These are phyloP conservation scores for Neurospora sp. DNA, from an alignment of 2,329 filamentous ascomycete genomes.

Conservation along the genomic window DNA sequence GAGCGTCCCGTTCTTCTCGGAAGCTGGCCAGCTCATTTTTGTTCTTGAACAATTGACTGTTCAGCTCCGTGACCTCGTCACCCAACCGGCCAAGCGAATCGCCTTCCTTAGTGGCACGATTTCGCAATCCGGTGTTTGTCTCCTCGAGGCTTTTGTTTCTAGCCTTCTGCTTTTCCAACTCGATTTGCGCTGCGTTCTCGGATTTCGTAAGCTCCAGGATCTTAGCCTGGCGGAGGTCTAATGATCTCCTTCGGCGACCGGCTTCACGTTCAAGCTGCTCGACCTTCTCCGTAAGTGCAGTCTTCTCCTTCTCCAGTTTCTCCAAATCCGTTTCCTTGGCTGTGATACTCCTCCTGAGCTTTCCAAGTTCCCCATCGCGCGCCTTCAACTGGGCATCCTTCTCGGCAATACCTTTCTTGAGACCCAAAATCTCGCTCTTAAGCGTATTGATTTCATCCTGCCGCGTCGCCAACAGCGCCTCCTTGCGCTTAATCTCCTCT, in stretches of 20 bases:
- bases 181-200: background rate
- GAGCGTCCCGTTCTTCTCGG: background rate
- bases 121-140: background rate
- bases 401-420: background rate
- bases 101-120: background rate
- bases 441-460: background rate
- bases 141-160: background rate
- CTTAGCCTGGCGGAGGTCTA: background rate
- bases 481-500: background rate
- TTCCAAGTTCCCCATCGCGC: background rate
- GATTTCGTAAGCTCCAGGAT: background rate
- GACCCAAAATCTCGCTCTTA: background rate
- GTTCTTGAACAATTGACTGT: too few species aligned
- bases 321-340: background rate
- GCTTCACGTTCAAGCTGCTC: background rate
- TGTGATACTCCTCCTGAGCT: background rate
- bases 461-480: background rate
- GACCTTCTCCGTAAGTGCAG: background rate
- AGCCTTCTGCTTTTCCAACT: background rate
- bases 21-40: background rate
- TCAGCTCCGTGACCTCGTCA: background rate
- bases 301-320: background rate
- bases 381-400: background rate
- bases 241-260: background rate
- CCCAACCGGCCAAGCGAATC: background rate